Percentiles rank a stretch among this genome's conserved stretches.
These are phyloP conservation scores for Umbelopsis sp. DNA, from an alignment of 192 early-diverging fungal genomes.

Conservation along the genomic window DNA sequence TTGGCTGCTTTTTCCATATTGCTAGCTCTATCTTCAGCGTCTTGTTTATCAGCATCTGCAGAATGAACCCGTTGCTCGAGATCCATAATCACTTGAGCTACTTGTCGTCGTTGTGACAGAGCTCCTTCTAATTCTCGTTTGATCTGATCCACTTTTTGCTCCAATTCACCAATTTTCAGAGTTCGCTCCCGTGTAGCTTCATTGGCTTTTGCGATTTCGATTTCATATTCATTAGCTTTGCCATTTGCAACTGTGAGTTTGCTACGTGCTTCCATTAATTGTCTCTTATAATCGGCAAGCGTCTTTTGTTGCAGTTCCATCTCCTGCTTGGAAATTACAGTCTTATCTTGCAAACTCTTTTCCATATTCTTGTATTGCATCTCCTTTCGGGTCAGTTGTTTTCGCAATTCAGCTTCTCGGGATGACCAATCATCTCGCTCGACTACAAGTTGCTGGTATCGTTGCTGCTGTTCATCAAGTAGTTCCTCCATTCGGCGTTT, in stretches of 20 bases:
- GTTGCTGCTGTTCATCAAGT: too few relatives aligned
- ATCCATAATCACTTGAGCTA: constrained; percentile 1
- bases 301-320: not conserved
- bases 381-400: not conserved
- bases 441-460: too few relatives aligned
- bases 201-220: constrained; percentile 12
- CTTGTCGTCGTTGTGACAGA: constrained; percentile 1
- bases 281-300: constrained; percentile 10
- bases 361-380: constrained; percentile 8
- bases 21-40: not conserved
- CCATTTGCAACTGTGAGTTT: constrained; percentile 1
- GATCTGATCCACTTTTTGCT: constrained; percentile 16
- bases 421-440: too few relatives aligned
- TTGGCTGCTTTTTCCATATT: constrained; percentile 17
- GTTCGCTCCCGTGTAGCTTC: constrained; percentile 9
- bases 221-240: constrained; percentile 17
- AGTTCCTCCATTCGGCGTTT: too few relatives aligned
- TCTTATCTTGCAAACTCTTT: constrained; percentile 8
- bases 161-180: constrained; percentile 10
- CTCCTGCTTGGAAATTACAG: not conserved
- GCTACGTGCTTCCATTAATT: not conserved
- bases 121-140: constrained; percentile 14
- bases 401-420: too few relatives aligned
- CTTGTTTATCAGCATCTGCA: constrained; percentile 12
- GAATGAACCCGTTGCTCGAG: constrained; percentile 1